These are phyloP conservation scores for Teratosphaeria nubilosa DNA, from an alignment of 2,329 filamentous ascomycete genomes.

Conservation along the genomic window DNA sequence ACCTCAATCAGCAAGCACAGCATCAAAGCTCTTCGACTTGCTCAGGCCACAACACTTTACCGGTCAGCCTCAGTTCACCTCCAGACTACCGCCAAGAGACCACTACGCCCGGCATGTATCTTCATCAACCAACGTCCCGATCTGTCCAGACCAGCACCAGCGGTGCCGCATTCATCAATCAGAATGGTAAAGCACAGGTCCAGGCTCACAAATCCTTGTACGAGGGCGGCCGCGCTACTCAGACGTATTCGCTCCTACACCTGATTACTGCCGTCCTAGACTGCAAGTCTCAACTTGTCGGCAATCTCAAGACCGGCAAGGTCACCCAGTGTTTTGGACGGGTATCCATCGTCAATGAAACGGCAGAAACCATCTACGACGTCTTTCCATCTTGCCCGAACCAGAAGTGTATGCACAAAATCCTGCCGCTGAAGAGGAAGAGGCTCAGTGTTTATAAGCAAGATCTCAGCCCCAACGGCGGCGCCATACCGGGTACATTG, in stretches of 20 bases:
- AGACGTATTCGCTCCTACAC: conserved; percentile 5
- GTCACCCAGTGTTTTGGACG: conserved; percentile 8
- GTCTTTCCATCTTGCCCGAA: conserved; percentile 4
- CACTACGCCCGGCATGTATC: neutral
- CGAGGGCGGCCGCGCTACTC: conserved; percentile 3
- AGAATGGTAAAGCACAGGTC: too few relatives aligned
- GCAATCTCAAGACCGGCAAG: neutral
- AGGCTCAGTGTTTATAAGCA: conserved; percentile 4
- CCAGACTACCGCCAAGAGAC: neutral
- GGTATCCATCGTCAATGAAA: conserved; percentile 8
- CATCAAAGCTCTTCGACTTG: too few relatives aligned
- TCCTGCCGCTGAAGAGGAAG: neutral
- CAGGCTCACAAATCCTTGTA: neutral
- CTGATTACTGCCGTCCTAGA: conserved; percentile 7
- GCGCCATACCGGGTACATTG: neutral
- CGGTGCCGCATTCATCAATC: neutral
- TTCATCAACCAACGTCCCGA: neutral
- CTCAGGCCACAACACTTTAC: too few relatives aligned
- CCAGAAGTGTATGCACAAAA: neutral
- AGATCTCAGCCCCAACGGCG: conserved; percentile 5
- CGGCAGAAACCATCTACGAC: conserved; percentile 7
- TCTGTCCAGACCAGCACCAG: neutral
- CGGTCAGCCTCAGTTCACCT: neutral
- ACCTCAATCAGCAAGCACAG: too few relatives aligned
- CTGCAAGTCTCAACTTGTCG: conserved; percentile 8